Evolutionary conservation across 23 red algal genomes (phyloP).

Genomic region (Gracilaria gracilis): DNA sequence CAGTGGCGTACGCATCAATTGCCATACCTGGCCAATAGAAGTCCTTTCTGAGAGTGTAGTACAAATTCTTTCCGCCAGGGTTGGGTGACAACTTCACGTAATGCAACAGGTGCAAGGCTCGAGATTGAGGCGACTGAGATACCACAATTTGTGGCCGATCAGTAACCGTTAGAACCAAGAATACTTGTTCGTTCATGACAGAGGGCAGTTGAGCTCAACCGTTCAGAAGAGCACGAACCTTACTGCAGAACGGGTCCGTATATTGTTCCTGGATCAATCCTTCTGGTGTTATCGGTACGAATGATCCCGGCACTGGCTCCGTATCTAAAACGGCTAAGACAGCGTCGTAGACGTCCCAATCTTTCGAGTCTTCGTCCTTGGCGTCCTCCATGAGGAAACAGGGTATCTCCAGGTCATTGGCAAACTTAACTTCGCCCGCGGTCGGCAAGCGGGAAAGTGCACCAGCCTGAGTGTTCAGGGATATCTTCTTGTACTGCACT

Average conservation of each 20-base stretch:
- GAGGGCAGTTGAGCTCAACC: background rate
- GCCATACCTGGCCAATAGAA: constrained; percentile 55
- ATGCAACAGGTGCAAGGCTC: background rate
- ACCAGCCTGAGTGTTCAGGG: constrained; percentile 17
- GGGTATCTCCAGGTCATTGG: background rate
- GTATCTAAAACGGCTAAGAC: background rate
- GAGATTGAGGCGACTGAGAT: background rate
- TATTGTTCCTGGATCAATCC: constrained; percentile 28
- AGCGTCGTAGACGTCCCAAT: background rate
- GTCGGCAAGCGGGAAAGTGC: constrained; percentile 12
- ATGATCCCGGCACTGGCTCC: background rate
- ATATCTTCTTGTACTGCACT: background rate
- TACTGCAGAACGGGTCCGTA: background rate
- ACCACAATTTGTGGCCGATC: constrained; percentile 24
- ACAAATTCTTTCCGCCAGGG: background rate
- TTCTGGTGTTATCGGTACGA: constrained; percentile 30
- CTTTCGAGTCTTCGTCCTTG: background rate
- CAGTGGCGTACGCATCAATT: background rate
- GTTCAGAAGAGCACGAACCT: background rate
- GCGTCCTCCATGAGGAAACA: background rate
- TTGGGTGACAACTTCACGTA: constrained; percentile 8
- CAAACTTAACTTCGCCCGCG: background rate
- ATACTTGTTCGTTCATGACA: constrained; percentile 4
- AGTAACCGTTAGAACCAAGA: background rate
- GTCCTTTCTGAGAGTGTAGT: background rate